Percentiles rank a stretch among this genome's conserved stretches.
Conservation (phyloP, 345 rosid species). For the Salix purpurea region DNA sequence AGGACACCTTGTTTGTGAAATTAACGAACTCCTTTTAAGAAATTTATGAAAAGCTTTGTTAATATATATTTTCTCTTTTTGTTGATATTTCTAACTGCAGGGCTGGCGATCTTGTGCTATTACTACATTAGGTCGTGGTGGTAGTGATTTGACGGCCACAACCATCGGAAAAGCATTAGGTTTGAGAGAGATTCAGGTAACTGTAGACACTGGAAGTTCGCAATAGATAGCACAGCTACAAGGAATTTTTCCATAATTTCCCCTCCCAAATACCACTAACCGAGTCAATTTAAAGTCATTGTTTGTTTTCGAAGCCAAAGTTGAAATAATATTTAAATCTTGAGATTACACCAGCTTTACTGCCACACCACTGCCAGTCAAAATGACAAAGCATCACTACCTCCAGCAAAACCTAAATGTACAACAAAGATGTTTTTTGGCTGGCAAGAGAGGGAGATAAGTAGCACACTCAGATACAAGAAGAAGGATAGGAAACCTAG, state of each 20-base stretch:
- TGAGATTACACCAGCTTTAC: neutral
- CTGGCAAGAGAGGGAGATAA: neutral
- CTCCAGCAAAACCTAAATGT: neutral
- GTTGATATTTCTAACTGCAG: slow-evolving; percentile 35
- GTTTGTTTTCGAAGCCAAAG: neutral
- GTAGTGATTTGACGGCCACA: slow-evolving; percentile 98
- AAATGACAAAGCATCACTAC: neutral
- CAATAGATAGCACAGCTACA: neutral
- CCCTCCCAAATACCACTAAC: neutral
- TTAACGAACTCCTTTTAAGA: neutral
- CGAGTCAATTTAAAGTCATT: neutral
- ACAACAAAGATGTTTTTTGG: neutral
- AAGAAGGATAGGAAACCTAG: neutral
- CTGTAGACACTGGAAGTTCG: slow-evolving; percentile 9
- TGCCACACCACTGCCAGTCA: neutral
- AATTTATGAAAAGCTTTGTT: neutral
- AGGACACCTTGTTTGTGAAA: slow-evolving; percentile 5
- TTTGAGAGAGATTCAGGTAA: slow-evolving; percentile 93
- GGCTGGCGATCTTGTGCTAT: slow-evolving; percentile 93
- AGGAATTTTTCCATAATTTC: neutral
- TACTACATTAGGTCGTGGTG: slow-evolving; percentile 96
- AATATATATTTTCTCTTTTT: neutral
- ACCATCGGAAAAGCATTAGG: slow-evolving; percentile 95
- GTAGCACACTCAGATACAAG: neutral
- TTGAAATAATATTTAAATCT: neutral